Conservation (phyloP, 163 green algal species). For the Scenedesmus sp. region DNA sequence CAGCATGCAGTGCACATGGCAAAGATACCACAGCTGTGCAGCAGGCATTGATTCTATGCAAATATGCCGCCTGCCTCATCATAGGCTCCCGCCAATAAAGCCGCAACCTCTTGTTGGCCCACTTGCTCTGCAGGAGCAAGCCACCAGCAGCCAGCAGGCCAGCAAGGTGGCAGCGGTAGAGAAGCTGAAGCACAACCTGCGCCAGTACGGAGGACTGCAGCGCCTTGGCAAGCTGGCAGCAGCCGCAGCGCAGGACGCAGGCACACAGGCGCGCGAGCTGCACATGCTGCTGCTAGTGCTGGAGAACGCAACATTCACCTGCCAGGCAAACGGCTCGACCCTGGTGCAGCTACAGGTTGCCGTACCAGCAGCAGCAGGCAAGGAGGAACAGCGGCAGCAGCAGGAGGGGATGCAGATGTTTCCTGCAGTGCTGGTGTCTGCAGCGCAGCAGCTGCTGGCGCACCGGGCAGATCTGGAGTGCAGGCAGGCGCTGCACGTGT, state of each 20-base stretch:
- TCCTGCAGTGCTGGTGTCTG: conserved; percentile 50
- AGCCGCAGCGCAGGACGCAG: conserved; percentile 18
- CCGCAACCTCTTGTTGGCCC: background rate
- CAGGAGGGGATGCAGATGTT: conserved; percentile 29
- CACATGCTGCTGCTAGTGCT: conserved; percentile 59
- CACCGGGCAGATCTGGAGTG: background rate
- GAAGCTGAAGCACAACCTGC: conserved; percentile 52
- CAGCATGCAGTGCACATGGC: too few species aligned
- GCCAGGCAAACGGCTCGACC: conserved; percentile 54
- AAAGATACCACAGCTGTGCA: too few species aligned
- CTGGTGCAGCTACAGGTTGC: conserved; percentile 54
- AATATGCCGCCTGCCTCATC: too few species aligned
- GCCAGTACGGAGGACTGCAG: conserved; percentile 33
- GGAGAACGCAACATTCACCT: conserved; percentile 72
- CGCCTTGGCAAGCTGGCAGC: conserved; percentile 32
- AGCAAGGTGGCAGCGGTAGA: conserved; percentile 43
- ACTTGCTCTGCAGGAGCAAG: conserved; percentile 42
- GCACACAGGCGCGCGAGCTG: background rate
- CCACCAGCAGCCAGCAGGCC: conserved; percentile 47
- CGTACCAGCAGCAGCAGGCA: conserved; percentile 5
- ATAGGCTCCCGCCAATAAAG: too few species aligned
- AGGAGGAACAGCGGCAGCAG: conserved; percentile 5
- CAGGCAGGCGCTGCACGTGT: conserved; percentile 44
- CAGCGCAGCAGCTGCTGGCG: conserved; percentile 43
- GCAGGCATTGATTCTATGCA: too few species aligned